These are phyloP conservation scores for Hawksworthiomyces lignivorus DNA, from an alignment of 2,329 filamentous ascomycete species.

Conservation along the genomic window DNA sequence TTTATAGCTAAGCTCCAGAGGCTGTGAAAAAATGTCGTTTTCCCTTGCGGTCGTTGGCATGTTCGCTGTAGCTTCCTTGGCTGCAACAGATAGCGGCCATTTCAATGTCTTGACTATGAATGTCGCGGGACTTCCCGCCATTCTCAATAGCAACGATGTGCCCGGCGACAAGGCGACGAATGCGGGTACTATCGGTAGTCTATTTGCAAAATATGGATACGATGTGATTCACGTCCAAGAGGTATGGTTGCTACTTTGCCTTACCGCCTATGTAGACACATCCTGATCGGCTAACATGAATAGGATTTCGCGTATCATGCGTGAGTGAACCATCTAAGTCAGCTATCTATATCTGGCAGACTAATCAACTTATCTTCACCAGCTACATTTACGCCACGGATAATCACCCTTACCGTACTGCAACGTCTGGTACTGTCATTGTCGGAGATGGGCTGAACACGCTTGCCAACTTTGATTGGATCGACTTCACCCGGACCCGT, in stretches of 20 bases:
- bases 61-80: too few species aligned
- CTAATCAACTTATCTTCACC: too few species aligned
- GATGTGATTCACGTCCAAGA: slow-evolving; percentile 61
- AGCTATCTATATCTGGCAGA: too few species aligned
- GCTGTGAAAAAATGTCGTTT: too few species aligned
- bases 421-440: slow-evolving; percentile 56
- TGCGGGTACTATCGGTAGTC: slow-evolving; percentile 45
- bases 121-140: slow-evolving; percentile 49
- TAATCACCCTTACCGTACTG: slow-evolving; percentile 51
- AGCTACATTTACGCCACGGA: slow-evolving; percentile 53
- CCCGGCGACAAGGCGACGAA: slow-evolving; percentile 55
- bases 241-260: too few species aligned
- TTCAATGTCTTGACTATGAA: slow-evolving; percentile 51
- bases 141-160: slow-evolving; percentile 52
- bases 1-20: too few species aligned
- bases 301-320: slow-evolving; percentile 62
- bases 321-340: too few species aligned
- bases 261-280: too few species aligned
- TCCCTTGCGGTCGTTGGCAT: too few species aligned
- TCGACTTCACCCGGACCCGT: slow-evolving; percentile 47
- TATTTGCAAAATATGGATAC: slow-evolving; percentile 49
- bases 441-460: slow-evolving; percentile 60
- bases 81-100: too few species aligned
- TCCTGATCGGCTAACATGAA: too few species aligned
- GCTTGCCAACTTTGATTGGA: slow-evolving; percentile 50